A percentile compares a stretch with the other conserved stretches of the same genome.
These are phyloP conservation scores for Epichloe glyceriae DNA, from an alignment of 2,329 filamentous ascomycete genomes.

Conservation along the genomic window DNA sequence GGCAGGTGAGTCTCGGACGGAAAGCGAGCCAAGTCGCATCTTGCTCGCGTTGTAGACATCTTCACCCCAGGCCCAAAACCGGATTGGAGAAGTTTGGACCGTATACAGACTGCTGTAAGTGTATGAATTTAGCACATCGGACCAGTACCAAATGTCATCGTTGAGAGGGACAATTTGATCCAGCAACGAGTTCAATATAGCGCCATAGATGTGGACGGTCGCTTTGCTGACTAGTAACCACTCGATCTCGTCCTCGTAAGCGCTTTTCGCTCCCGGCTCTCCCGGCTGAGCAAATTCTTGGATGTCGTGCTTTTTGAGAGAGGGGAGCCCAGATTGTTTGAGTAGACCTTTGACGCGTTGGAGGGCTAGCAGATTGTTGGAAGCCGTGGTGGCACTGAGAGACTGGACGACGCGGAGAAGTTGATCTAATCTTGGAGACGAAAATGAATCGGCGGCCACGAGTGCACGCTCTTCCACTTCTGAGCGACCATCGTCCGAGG, in stretches of 20 bases:
- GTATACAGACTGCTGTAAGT: constrained; percentile 71
- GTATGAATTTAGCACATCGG: constrained; percentile 70
- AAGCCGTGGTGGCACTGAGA: constrained; percentile 56
- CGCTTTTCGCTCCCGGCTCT: constrained; percentile 22
- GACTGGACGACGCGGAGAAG: constrained; percentile 57
- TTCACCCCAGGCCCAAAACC: constrained; percentile 58
- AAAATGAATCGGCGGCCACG: constrained; percentile 27
- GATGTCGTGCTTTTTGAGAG: constrained; percentile 17
- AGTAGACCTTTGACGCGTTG: constrained; percentile 50
- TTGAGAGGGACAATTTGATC: constrained; percentile 73
- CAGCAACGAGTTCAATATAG: constrained; percentile 62
- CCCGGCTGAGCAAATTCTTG: constrained; percentile 18
- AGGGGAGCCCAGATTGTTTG: constrained; percentile 45
- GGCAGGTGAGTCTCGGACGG: constrained; percentile 15
- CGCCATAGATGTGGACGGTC: constrained; percentile 77
- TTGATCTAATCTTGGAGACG: constrained; percentile 43
- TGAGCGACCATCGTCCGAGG: constrained; percentile 28
- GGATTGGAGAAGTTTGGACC: constrained; percentile 68
- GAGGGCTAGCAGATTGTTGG: constrained; percentile 47
- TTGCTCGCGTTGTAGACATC: constrained; percentile 56
- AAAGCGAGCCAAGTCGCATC: constrained; percentile 26
- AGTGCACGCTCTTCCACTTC: constrained; percentile 22
- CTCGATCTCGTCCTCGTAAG: constrained; percentile 66
- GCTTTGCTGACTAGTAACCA: constrained; percentile 89
- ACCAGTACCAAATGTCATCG: constrained; percentile 93